Base-by-base conservation (phyloP, 1,139 yeast species). In the Saccharomyces uvarum region DNA sequence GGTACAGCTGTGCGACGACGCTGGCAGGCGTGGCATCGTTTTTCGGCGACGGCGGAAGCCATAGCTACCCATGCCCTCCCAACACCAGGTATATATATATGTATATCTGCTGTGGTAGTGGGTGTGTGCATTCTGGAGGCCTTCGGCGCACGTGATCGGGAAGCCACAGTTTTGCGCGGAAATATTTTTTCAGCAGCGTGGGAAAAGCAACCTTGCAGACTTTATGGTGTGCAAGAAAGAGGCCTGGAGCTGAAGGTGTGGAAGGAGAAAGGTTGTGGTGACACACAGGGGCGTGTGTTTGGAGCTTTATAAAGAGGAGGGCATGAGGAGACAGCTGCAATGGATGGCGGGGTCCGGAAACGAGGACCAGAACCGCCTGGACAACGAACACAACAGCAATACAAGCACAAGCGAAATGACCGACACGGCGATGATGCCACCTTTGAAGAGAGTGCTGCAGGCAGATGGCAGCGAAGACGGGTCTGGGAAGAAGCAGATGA, bases 401-500 rank as follows among this genome's bases (percentile, higher is more conserved):
- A 16, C 21, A 8, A 16, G 44, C 19, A 16, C 21, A 8, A 16
- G 44, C 19, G 44, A 16, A 38, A 38, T 38, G 44, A 38, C 44
- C 16, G 44, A 38, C 13, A 38, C 44, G 44, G 44, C 44, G 44
- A 16, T 38, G 44, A 38, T 38, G 44, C 44, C 44, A 38, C 44
- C 44, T 16, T 38, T 38, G 11, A 38, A 38, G 44, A 38, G 44
- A 38, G 11, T 38, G 44, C 44, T 38, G 16, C 13, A 9, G 14
- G n/a, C 19, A 14, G 16, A 29, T 44, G 28, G 24, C 26, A 28
- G 29, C 42, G 32, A 21, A 4, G 38, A 28, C n/a, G 47, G 38
- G 47, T 49, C 41, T 47, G 50, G 48, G 4, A 44, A 47, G 27
- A 38, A 41, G 19, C 24, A 31, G 44, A 42, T 28, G 51, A 16